These are phyloP conservation scores for Bisporella sp. DNA, from an alignment of 2,329 filamentous ascomycete species.

Conservation along the genomic window DNA sequence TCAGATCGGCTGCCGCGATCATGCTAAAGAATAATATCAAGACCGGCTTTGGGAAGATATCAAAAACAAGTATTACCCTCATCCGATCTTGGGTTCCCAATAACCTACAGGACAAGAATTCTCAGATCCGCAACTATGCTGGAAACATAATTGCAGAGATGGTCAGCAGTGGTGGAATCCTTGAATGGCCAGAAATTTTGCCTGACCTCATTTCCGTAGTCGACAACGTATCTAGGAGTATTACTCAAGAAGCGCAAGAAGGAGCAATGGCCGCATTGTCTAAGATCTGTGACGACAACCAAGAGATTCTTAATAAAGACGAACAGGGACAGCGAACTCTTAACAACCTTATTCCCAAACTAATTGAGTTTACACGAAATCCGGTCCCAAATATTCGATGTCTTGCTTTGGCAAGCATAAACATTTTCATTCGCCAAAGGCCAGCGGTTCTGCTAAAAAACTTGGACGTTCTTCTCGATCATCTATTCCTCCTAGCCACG, in stretches of 20 bases:
- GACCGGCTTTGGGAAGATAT: constrained; percentile 66
- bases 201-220: constrained; percentile 76
- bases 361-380: constrained; percentile 80
- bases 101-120: constrained; percentile 72
- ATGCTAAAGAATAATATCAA: constrained; percentile 95
- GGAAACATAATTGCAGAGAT: constrained; percentile 94
- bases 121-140: constrained; percentile 79
- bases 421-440: constrained; percentile 82
- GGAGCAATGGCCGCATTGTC: constrained; percentile 87
- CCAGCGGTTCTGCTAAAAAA: constrained; percentile 75
- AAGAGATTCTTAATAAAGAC: constrained; percentile 75
- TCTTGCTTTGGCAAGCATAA: constrained; percentile 76
- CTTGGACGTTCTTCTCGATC: constrained; percentile 73
- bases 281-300: constrained; percentile 97
- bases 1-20: constrained; percentile 81
- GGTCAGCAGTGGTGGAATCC: constrained; percentile 73
- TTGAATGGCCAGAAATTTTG: constrained; percentile 87
- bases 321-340: constrained; percentile 85
- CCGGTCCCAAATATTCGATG: constrained; percentile 70
- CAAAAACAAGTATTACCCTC: constrained; percentile 64
- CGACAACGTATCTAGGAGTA: constrained; percentile 61
- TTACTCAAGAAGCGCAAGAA: constrained; percentile 70
- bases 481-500: constrained; percentile 72
- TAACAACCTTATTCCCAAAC: constrained; percentile 80
- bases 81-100: constrained; percentile 73